These are phyloP conservation scores for Volvox africanus DNA, from an alignment of 139 green algal species.

Conservation along the genomic window DNA sequence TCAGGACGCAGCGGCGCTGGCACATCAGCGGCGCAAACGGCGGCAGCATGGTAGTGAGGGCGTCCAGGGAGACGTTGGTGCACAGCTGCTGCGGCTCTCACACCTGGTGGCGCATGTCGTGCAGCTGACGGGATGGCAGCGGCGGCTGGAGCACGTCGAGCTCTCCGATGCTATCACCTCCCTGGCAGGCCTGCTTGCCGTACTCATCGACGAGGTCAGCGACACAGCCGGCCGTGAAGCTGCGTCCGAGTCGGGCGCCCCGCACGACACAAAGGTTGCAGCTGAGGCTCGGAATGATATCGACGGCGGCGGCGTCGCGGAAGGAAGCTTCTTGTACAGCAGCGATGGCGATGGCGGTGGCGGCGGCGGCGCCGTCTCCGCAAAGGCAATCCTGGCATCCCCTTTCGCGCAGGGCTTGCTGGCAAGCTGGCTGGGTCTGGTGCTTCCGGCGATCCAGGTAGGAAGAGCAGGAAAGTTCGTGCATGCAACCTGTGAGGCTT, in stretches of 20 bases:
- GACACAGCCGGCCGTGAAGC: not conserved
- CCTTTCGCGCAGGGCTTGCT: constrained; percentile 2
- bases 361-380: not conserved
- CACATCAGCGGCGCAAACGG: not conserved
- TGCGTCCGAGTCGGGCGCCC: not conserved
- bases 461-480: not conserved
- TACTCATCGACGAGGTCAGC: not conserved
- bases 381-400: not conserved
- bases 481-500: too few relatives aligned
- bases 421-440: not conserved
- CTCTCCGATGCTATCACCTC: not conserved
- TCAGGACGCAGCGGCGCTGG: not conserved
- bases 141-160: not conserved
- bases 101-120: not conserved
- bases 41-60: not conserved
- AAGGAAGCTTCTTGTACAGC: not conserved
- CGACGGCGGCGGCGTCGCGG: not conserved
- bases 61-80: not conserved
- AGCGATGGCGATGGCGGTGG: not conserved
- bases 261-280: too few relatives aligned
- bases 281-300: not conserved
- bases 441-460: constrained; percentile 3
- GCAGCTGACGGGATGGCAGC: constrained; percentile 19
- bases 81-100: not conserved
- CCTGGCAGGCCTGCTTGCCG: not conserved